Evolutionary conservation across 2,329 filamentous ascomycete species (phyloP).

Genomic region (Colletotrichum graminicola): DNA sequence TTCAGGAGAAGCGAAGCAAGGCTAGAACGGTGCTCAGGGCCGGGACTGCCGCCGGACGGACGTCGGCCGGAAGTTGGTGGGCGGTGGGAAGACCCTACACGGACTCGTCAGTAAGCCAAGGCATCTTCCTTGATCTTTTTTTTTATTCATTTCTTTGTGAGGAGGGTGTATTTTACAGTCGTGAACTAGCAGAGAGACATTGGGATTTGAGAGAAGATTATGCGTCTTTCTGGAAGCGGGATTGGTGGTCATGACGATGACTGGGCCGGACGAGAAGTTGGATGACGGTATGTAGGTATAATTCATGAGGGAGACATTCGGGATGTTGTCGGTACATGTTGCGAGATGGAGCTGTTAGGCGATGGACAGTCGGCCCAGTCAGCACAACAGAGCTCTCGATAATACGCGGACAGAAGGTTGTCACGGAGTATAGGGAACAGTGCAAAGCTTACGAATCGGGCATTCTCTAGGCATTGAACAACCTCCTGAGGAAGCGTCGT

Average conservation of each 20-base stretch:
- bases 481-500: slow-evolving; percentile 84
- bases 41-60: slow-evolving; percentile 72
- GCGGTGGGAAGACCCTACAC: slow-evolving; percentile 84
- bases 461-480: slow-evolving; percentile 90
- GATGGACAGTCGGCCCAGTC: not conserved
- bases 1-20: slow-evolving; percentile 88
- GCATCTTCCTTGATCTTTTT: too few relatives aligned
- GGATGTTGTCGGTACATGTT: slow-evolving; percentile 84
- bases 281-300: slow-evolving; percentile 94
- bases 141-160: too few relatives aligned
- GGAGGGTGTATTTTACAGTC: slow-evolving; percentile 69
- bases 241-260: slow-evolving; percentile 95
- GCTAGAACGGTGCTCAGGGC: slow-evolving; percentile 75
- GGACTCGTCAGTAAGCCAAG: slow-evolving; percentile 20
- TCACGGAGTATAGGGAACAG: not conserved
- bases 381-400: slow-evolving; percentile 27
- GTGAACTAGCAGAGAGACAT: slow-evolving; percentile 94
- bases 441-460: slow-evolving; percentile 80
- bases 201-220: slow-evolving; percentile 86
- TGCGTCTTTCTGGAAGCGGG: slow-evolving; percentile 82
- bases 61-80: slow-evolving; percentile 78
- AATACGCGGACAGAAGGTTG: not conserved
- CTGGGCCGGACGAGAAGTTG: slow-evolving; percentile 76
- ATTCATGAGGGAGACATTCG: slow-evolving; percentile 98
- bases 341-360: slow-evolving; percentile 86